These are phyloP conservation scores for Spinellus fusiger DNA, from an alignment of 192 early-diverging fungal genomes.

Conservation along the genomic window DNA sequence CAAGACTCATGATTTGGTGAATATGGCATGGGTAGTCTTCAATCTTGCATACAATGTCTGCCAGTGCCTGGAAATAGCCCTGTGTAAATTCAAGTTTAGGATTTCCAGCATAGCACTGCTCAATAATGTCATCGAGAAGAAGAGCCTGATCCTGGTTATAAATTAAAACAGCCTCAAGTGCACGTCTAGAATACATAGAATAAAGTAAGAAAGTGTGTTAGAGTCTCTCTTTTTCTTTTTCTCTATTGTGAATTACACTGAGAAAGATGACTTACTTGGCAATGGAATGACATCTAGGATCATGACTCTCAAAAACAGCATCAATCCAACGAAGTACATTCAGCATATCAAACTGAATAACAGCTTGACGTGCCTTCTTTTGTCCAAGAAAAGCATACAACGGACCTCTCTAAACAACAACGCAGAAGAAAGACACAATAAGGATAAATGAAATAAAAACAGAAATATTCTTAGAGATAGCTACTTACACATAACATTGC, in stretches of 20 bases:
- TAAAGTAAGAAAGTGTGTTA: neutral
- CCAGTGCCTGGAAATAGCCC: constrained; percentile 72
- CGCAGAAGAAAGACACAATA: neutral
- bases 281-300: constrained; percentile 46
- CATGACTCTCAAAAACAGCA: constrained; percentile 53
- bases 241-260: neutral
- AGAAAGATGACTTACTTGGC: constrained; percentile 36
- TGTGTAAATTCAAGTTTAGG: constrained; percentile 55
- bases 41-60: constrained; percentile 57
- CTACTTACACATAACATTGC: constrained; percentile 66
- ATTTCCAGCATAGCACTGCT: constrained; percentile 68
- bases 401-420: constrained; percentile 38
- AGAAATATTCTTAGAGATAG: neutral
- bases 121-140: constrained; percentile 58
- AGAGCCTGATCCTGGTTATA: constrained; percentile 46
- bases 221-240: neutral
- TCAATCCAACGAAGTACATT: constrained; percentile 58
- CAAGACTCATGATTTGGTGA: constrained; percentile 55
- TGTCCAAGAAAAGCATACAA: constrained; percentile 35
- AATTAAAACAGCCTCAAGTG: constrained; percentile 65
- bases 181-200: constrained; percentile 30
- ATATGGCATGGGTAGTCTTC: constrained; percentile 61
- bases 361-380: constrained; percentile 30
- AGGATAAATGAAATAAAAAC: neutral
- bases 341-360: constrained; percentile 45